phyloP scores from a whole-genome alignment of 495 filamentous ascomycete species.

The Hypomontagnella monticulosa region DNA sequence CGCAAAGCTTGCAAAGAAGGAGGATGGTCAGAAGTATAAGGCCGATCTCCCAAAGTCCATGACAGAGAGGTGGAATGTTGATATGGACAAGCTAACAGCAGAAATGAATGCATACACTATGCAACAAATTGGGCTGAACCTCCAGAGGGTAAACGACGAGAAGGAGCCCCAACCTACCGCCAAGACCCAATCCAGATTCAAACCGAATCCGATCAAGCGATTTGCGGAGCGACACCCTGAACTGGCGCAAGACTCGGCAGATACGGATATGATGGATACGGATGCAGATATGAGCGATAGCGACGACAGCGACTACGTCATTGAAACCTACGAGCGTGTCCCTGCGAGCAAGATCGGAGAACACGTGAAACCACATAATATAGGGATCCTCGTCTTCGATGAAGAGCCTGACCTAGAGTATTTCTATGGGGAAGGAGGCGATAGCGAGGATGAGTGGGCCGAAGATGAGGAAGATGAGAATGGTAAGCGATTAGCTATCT shows the following conservation, averaged over 20 bases:
- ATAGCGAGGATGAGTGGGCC: constrained; percentile 57
- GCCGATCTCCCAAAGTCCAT: constrained; percentile 53
- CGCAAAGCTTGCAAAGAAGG: constrained; percentile 30
- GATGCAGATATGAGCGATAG: constrained; percentile 48
- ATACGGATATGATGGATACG: constrained; percentile 42
- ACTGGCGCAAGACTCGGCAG: constrained; percentile 24
- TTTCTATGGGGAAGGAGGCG: constrained; percentile 58
- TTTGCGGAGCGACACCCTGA: constrained; percentile 61
- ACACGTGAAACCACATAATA: constrained; percentile 48
- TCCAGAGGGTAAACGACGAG: constrained; percentile 50
- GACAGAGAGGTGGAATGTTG: constrained; percentile 50
- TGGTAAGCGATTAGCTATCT: constrained; percentile 47
- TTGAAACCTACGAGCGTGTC: constrained; percentile 64
- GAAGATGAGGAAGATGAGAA: constrained; percentile 68
- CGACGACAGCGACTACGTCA: constrained; percentile 61
- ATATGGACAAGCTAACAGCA: constrained; percentile 56
- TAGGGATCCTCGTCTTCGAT: constrained; percentile 63
- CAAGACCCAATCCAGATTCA: constrained; percentile 45
- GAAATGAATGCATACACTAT: constrained; percentile 62
- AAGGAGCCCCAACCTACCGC: constrained; percentile 29
- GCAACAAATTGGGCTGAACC: constrained; percentile 56
- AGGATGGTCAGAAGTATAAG: constrained; percentile 39
- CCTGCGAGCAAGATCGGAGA: constrained; percentile 56
- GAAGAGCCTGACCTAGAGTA: constrained; percentile 61
- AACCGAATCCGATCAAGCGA: constrained; percentile 58